A percentile compares a stretch with the other conserved stretches of the same genome.
phyloP scores from a whole-genome alignment of 2,329 filamentous ascomycete species.

The Trichothecium roseum region DNA sequence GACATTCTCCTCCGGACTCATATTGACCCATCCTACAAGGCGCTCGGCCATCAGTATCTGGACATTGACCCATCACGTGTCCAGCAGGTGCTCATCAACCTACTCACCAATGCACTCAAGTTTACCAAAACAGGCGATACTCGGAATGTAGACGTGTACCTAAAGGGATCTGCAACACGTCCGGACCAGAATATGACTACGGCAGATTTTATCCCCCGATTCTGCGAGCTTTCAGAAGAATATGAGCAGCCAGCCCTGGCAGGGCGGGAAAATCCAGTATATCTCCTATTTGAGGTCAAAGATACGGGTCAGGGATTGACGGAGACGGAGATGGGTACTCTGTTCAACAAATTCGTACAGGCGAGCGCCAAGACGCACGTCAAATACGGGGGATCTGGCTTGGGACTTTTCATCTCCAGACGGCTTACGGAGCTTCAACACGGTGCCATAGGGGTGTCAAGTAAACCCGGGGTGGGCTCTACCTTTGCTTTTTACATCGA shows the following conservation, averaged over 20 bases:
- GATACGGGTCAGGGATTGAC: conserved; percentile 69
- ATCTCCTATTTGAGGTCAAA: conserved; percentile 61
- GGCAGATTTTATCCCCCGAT: conserved; percentile 53
- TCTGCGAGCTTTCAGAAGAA: conserved; percentile 31
- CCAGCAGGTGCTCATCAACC: conserved; percentile 69
- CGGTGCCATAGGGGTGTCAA: conserved; percentile 66
- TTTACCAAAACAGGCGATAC: conserved; percentile 58
- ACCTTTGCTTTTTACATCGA: conserved; percentile 69
- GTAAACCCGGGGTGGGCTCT: conserved; percentile 58
- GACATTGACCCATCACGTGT: conserved; percentile 63
- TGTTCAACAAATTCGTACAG: conserved; percentile 74
- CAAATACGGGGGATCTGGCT: conserved; percentile 67
- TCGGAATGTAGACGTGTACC: conserved; percentile 40
- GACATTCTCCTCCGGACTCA: conserved; percentile 57
- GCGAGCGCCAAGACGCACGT: conserved; percentile 67
- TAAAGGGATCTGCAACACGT: conserved; percentile 31
- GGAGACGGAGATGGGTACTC: conserved; percentile 58
- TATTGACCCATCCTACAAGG: conserved; percentile 50
- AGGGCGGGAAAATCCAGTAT: conserved; percentile 38
- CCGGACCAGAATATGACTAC: conserved; percentile 28
- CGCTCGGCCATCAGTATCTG: conserved; percentile 53
- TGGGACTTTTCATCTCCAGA: conserved; percentile 70
- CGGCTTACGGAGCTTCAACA: conserved; percentile 73
- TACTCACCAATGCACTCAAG: conserved; percentile 73
- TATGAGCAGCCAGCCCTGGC: conserved; percentile 21